Percentiles rank a stretch among this genome's conserved stretches.
These are phyloP conservation scores for Naganishia antarctica DNA, from an alignment of 768 basidiomycete genomes.

Conservation along the genomic window DNA sequence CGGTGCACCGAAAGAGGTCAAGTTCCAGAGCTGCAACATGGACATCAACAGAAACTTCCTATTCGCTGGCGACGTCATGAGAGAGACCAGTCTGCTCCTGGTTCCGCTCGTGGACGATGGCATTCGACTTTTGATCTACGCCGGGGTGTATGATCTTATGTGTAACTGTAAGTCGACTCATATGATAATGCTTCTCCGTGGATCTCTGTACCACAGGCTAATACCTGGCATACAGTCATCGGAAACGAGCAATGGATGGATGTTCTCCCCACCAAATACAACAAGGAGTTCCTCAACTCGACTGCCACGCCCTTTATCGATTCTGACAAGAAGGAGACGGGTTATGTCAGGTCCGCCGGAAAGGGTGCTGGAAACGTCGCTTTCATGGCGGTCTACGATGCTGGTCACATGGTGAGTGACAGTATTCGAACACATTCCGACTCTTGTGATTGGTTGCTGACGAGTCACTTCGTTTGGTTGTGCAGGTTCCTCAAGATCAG, in stretches of 20 bases:
- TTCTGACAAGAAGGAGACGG: conserved; percentile 58
- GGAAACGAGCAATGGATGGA: conserved; percentile 59
- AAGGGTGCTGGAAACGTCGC: conserved; percentile 77
- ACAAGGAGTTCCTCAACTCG: conserved; percentile 59
- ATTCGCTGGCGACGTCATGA: conserved; percentile 78
- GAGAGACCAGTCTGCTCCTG: conserved; percentile 71
- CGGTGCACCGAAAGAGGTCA: conserved; percentile 44
- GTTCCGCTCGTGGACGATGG: conserved; percentile 77
- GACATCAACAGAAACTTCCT: conserved; percentile 74
- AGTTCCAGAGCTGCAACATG: conserved; percentile 52
- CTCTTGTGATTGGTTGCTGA: neutral
- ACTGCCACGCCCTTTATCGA: conserved; percentile 56
- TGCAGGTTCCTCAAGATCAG: conserved; percentile 83
- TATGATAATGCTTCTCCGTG: neutral
- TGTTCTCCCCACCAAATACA: conserved; percentile 60
- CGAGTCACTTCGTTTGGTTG: conserved; percentile 19
- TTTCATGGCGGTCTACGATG: conserved; percentile 69
- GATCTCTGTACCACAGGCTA: too few relatives aligned
- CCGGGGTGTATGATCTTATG: conserved; percentile 69
- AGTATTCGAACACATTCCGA: too few relatives aligned
- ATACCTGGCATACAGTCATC: conserved; percentile 27
- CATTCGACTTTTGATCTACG: conserved; percentile 79
- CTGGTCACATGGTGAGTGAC: conserved; percentile 60
- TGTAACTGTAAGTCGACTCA: conserved; percentile 66
- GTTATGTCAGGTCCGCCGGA: conserved; percentile 67